Evolutionary conservation across 495 filamentous ascomycete species (phyloP).

Genomic region (Aspergillus egyptiacus): DNA sequence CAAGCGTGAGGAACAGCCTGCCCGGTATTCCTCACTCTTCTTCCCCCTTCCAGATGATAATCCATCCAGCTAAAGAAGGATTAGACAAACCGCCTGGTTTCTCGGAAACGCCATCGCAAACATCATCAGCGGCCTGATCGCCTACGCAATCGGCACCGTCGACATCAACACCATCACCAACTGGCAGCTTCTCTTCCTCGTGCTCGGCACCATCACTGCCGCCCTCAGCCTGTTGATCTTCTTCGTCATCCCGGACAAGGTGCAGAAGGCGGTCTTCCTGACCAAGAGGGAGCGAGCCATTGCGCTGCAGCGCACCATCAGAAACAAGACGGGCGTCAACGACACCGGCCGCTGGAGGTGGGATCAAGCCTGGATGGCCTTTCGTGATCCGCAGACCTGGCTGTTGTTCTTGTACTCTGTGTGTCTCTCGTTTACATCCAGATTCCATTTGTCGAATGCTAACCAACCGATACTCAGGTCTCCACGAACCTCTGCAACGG

Average conservation of each 20-base stretch:
- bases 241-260: slow-evolving; percentile 46
- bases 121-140: slow-evolving; percentile 50
- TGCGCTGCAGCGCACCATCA: slow-evolving; percentile 50
- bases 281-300: slow-evolving; percentile 43
- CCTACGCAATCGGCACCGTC: slow-evolving; percentile 51
- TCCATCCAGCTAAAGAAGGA: slow-evolving; percentile 18
- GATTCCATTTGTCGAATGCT: too few species aligned
- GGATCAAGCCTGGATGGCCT: slow-evolving; percentile 47
- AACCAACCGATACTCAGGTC: too few species aligned
- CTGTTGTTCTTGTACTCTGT: slow-evolving; percentile 34
- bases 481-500: slow-evolving; percentile 43
- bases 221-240: slow-evolving; percentile 34
- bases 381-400: slow-evolving; percentile 50
- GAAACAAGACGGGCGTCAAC: slow-evolving; percentile 54
- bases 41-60: too few species aligned
- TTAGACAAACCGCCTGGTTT: slow-evolving; percentile 35
- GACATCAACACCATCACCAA: slow-evolving; percentile 31
- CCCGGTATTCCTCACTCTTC: slow-evolving; percentile 28
- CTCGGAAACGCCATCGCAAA: slow-evolving; percentile 35
- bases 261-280: slow-evolving; percentile 41
- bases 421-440: too few species aligned
- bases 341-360: slow-evolving; percentile 53
- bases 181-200: slow-evolving; percentile 42
- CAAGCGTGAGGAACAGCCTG: slow-evolving; percentile 44
- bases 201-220: slow-evolving; percentile 36